Conservation (phyloP, 1,284 basidiomycete genomes). For the Tremellales sp. region DNA sequence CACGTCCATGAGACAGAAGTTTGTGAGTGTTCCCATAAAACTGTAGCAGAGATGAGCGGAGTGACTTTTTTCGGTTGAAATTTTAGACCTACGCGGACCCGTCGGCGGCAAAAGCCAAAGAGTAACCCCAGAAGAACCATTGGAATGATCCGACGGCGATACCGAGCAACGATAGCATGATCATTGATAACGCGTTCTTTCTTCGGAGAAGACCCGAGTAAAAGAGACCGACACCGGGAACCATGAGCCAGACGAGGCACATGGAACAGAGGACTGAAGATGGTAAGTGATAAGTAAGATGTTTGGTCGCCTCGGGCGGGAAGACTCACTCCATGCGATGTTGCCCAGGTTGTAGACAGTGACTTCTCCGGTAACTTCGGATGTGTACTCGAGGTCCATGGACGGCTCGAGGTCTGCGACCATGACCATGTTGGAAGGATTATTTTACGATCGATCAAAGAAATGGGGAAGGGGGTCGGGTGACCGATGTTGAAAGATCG, state of each 20-base stretch:
- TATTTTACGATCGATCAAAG: too few relatives aligned
- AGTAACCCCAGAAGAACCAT: constrained; percentile 52
- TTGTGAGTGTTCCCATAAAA: constrained; percentile 56
- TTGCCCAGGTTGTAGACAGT: constrained; percentile 53
- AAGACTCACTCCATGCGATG: constrained; percentile 53
- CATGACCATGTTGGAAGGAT: background rate
- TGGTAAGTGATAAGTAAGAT: constrained; percentile 5
- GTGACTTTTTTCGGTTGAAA: background rate
- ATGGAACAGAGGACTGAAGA: constrained; percentile 59
- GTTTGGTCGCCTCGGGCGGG: constrained; percentile 3
- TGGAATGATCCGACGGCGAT: constrained; percentile 63
- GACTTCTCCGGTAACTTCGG: background rate
- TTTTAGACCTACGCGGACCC: constrained; percentile 24
- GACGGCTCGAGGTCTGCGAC: background rate
- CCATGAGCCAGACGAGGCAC: constrained; percentile 78
- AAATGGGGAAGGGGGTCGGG: too few relatives aligned
- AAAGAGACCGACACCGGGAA: constrained; percentile 73
- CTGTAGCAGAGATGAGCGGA: constrained; percentile 9
- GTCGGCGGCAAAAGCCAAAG: constrained; percentile 51
- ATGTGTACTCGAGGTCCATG: background rate
- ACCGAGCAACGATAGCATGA: constrained; percentile 75
- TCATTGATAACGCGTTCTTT: constrained; percentile 91
- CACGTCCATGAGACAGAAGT: constrained; percentile 81
- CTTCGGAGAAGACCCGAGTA: constrained; percentile 77
- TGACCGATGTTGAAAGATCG: too few relatives aligned